Evolutionary conservation across 1,284 basidiomycete genomes (phyloP), one percentile per base, ranked within the genome.

Genomic region (Puccinia novopanici): DNA sequence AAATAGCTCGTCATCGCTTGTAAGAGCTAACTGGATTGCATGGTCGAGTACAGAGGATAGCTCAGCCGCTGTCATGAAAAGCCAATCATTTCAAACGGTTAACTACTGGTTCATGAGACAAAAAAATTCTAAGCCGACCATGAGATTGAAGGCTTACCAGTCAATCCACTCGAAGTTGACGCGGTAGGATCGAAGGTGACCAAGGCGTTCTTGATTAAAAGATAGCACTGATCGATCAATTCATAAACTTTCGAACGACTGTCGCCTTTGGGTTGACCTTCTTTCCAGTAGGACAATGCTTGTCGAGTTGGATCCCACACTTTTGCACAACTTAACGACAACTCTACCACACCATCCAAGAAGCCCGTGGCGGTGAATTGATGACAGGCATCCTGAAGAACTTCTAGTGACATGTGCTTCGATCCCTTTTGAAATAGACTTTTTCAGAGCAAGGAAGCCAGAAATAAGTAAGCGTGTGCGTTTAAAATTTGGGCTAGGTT

Each of bases 371-470:
- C 90, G 81, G 92, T 91, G 86, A 95, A 99, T 84, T 98, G 93
- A 27, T 90, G 90, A 81, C 91, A 91, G 37, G 97, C 90, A 83
- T 96, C 93, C 57, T 91, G 88, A 37, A 98, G 88, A 85, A 93
- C 93, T 70, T 94, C 91, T 65, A 93, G 90, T 72, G 93, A 92
- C 61, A 98, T 87, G 82, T 92, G 92, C 42, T 91, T 89, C 5
- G 94, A 92, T 27, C 94, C 94, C 85, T 94, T 94, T 73, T 89
- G 90, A 86, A 98, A 97, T 70, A 98, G 86, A 72, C 93, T 94
- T 82, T 42, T 24, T 30, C 12, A 9, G n/a, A 19, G n/a, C 12
- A 40, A 17, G 12, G 3, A 40, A 54, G 27, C 50, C 40, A 68
- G 65, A 45, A 24, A 42, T 10, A 40, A 75, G 82, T 61, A 83